Evolutionary conservation across 2,329 filamentous ascomycete genomes (phyloP), one percentile per base, ranked within the genome.

Genomic region (Rhynchosporium secalis): DNA sequence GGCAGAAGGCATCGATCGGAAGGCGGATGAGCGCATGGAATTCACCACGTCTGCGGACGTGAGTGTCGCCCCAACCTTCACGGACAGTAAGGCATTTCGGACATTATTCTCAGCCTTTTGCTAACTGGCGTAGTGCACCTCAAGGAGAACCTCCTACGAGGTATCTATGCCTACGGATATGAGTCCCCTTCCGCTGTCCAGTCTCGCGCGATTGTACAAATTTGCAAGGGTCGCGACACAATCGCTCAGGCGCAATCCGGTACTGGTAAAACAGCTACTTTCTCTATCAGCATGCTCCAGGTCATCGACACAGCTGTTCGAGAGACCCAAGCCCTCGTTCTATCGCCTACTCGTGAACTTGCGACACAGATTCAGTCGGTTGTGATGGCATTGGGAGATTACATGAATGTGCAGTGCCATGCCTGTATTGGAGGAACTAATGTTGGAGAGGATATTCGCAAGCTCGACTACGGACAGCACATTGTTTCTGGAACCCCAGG

Each of bases 331-430:
- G 95, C 95, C 4, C 87, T 99, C 49, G 93, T 99, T 9, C 86
- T 99, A 8, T 97, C 95, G 3, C 95, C 95, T 2, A 98, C 94
- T 26, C 92, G 95, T 75, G 95, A 99, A 83, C 82, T 99, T 68
- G 95, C 95, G 51, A 97, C 94, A 33, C 95, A 99, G 79, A 99
- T 99, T 68, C 95, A 99, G 79, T 96, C 92, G 41, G 95, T 99
- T 63, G 90, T 99, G 71, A 96, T 98, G 87, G 95, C 95, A n/a
- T 86, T 99, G n/a, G 95, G 95, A 69, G 95, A 99, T 78, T 99
- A 97, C 82, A 98, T 99, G 95, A 97, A 97, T 75, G 92, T 99
- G 3, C 93, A 99, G 78, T 99, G 95, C 79, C 95, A 99, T 73
- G 94, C 95, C 63, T 99, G 95, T 78, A 98, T 99, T 73, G 95